Percentiles rank a stretch among this genome's conserved stretches.
phyloP scores from a whole-genome alignment of 805 yeast species.

The Starmerella asiatica region DNA sequence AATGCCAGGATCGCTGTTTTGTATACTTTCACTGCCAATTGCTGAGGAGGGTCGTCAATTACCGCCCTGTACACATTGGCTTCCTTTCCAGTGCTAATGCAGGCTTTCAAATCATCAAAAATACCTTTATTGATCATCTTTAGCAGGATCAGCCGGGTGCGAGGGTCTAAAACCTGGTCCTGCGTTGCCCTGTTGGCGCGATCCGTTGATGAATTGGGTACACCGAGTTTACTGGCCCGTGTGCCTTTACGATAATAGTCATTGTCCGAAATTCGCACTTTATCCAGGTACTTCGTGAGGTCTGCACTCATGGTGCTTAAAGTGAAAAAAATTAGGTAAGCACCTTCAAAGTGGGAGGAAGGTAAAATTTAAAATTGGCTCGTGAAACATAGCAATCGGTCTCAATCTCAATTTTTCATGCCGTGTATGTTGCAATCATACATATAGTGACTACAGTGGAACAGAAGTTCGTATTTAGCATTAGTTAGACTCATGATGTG shows the following conservation, averaged over 20 bases:
- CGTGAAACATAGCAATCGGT: background rate
- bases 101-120: conserved; percentile 77
- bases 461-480: too few relatives aligned
- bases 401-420: too few relatives aligned
- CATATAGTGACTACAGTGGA: too few relatives aligned
- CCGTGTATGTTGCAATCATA: too few relatives aligned
- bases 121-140: conserved; percentile 74
- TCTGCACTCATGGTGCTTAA: conserved; percentile 4
- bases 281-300: conserved; percentile 15
- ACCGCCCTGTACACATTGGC: conserved; percentile 91
- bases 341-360: background rate
- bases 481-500: too few relatives aligned
- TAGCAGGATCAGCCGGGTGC: conserved; percentile 72
- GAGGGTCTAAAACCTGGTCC: conserved; percentile 90
- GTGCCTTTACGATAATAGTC: conserved; percentile 22
- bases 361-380: background rate
- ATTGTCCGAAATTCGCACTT: conserved; percentile 17
- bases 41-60: conserved; percentile 14
- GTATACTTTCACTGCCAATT: conserved; percentile 75
- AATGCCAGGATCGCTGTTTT: conserved; percentile 95
- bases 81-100: conserved; percentile 92
- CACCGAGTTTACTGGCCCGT: conserved; percentile 18
- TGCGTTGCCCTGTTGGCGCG: conserved; percentile 91
- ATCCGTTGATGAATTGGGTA: conserved; percentile 33
- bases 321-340: conserved; percentile 2